Conservation (phyloP, 2,329 filamentous ascomycete genomes). For the Colletotrichum sp. region DNA sequence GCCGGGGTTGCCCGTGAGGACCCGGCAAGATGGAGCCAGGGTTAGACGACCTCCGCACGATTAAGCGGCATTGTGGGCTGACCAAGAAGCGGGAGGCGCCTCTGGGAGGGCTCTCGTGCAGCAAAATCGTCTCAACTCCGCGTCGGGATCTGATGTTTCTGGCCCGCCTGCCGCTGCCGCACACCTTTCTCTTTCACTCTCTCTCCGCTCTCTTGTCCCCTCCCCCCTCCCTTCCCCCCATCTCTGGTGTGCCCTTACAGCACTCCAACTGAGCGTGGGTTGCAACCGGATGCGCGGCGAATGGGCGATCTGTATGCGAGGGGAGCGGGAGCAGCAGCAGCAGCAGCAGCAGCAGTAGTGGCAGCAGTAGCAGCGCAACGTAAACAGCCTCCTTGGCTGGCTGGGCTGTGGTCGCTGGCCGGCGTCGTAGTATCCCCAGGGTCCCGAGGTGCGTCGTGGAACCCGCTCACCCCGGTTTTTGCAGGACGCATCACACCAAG, state of each 20-base stretch:
- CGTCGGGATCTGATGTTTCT: conserved; percentile 5
- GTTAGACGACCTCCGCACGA: conserved; percentile 13
- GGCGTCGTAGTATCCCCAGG: neutral
- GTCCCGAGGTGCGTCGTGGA: neutral
- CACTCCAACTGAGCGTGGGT: neutral
- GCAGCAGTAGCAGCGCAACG: neutral
- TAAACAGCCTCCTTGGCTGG: neutral
- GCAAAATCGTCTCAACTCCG: conserved; percentile 15
- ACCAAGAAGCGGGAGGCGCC: conserved; percentile 18
- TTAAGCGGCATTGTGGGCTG: conserved; percentile 17
- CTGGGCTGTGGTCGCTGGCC: neutral
- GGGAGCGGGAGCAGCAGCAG: conserved; percentile 5
- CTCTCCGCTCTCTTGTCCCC: neutral
- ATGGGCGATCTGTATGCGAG: conserved; percentile 11
- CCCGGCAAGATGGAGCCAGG: conserved; percentile 14
- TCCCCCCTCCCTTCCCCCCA: neutral
- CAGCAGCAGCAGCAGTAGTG: conserved; percentile 1
- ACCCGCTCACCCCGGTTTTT: neutral
- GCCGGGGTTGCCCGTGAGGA: neutral
- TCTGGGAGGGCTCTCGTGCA: neutral
- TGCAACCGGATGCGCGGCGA: conserved; percentile 15
- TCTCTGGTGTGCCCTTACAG: neutral
- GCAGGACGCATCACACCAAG: neutral
- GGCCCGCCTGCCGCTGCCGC: neutral
- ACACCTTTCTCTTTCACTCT: neutral